Base-by-base conservation (phyloP, 1,139 yeast species). In the Zygotorulaspora mrakii region DNA sequence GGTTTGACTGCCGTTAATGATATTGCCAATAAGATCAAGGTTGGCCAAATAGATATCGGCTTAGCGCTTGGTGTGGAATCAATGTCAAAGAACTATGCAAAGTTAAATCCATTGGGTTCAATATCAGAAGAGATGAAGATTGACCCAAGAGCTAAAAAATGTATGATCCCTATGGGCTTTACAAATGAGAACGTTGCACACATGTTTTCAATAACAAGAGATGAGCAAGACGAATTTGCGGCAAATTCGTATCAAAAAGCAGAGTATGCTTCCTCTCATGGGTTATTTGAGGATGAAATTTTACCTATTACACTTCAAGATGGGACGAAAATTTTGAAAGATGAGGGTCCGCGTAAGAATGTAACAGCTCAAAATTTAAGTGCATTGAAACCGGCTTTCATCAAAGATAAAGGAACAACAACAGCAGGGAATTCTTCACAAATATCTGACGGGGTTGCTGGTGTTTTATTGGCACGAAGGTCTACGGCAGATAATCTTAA, bases 381-480 rank as follows among this genome's bases (percentile, higher is more conserved):
- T 42, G 87, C 82, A 65, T 68, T 89, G 53, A 79, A 71, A 65
- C 94, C 97, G 11, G 96, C 96, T n/a, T 89, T 89, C 72, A 76
- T 75, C 59, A 73, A 76, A 51, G 78, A 78, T 53, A 74, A 73
- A 31, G 97, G 97, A 49, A 63, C 82, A 35, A 86, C 96, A 11
- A 89, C 86, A 53, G 97, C 97, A 27, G 97, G 97, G 59, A 89
- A 89, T 66, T 87, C 97, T 2, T 88, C 96, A 3, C 97, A 89
- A 68, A 83, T 88, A 38, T 79, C 94, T 20, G 97, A 89, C 62
- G 97, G 97, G 62, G 96, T 95, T 17, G 95, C 95, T 31, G 95
- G 84, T 37, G 94, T 85, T 4, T 66, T 89, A 46, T 73, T 89
- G 52, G 84, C 86, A 74, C 79, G 88, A 65, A 79, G 97, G 64